A percentile compares a stretch with the other conserved stretches of the same genome.
phyloP scores from a whole-genome alignment of 1,284 basidiomycete genomes.

The Boletus coffeatus region DNA sequence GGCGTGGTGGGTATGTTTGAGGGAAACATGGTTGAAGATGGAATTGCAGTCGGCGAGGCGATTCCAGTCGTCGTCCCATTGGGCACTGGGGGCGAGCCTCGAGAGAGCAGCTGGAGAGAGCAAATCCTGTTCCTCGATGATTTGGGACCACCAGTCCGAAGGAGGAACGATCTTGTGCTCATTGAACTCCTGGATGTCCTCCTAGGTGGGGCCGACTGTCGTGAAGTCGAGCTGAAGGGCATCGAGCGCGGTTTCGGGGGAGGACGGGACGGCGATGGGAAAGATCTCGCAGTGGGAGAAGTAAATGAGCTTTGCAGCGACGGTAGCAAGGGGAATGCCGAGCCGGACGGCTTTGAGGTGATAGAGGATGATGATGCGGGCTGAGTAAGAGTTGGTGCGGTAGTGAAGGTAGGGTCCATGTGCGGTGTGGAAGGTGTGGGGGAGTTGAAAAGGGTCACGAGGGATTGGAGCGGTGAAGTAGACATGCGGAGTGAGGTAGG shows the following conservation, averaged over 20 bases:
- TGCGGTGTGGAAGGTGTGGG: constrained; percentile 41
- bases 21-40: constrained; percentile 30
- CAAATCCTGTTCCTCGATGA: constrained; percentile 29
- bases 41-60: no score
- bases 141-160: constrained; percentile 34
- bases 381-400: constrained; percentile 29
- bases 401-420: constrained; percentile 58
- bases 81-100: no score
- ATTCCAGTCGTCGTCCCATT: no score
- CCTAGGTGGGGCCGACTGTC: constrained; percentile 43
- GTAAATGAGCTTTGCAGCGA: constrained; percentile 59
- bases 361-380: constrained; percentile 35
- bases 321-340: constrained; percentile 43
- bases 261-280: constrained; percentile 42
- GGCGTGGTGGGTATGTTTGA: constrained; percentile 45
- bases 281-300: constrained; percentile 51
- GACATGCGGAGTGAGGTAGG: constrained; percentile 53
- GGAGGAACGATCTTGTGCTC: constrained; percentile 24
- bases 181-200: constrained; percentile 59
- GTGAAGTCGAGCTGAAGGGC: constrained; percentile 30
- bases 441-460: constrained; percentile 12
- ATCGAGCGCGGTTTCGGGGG: constrained; percentile 40
- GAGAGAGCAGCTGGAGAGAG: no score
- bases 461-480: constrained; percentile 51
- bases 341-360: constrained; percentile 33